These are phyloP conservation scores for Lophiotrema nucula DNA, from an alignment of 495 filamentous ascomycete genomes.

Conservation along the genomic window DNA sequence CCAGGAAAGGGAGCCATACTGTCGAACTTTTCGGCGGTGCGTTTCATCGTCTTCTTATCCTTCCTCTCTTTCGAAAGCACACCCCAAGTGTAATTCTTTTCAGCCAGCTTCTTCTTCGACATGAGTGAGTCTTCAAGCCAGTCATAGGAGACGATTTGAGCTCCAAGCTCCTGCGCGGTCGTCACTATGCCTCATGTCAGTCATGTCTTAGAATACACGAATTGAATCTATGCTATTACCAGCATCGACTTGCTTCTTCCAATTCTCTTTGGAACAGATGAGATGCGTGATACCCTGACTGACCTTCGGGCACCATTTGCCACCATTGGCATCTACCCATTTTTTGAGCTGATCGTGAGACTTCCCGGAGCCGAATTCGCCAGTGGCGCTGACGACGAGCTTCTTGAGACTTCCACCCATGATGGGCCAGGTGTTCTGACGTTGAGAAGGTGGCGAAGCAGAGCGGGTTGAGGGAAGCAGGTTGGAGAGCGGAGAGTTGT, in stretches of 20 bases:
- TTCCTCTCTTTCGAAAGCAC: conserved; percentile 38
- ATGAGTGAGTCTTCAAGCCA: conserved; percentile 60
- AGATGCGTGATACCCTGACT: conserved; percentile 55
- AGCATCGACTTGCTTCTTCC: conserved; percentile 44
- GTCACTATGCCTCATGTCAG: conserved; percentile 1
- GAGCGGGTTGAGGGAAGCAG: neutral
- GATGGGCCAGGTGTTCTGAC: neutral
- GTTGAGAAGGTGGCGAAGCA: neutral
- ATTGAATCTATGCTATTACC: conserved; percentile 42
- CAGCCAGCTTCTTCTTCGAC: conserved; percentile 40
- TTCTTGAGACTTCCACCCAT: conserved; percentile 32
- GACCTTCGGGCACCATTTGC: conserved; percentile 46
- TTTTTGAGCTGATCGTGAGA: conserved; percentile 47
- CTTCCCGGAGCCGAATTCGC: conserved; percentile 45
- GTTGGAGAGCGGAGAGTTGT: neutral
- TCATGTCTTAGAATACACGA: neutral
- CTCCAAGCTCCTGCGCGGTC: conserved; percentile 41
- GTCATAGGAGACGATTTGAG: conserved; percentile 59
- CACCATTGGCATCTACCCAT: conserved; percentile 58
- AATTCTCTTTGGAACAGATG: conserved; percentile 54
- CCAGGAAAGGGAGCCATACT: conserved; percentile 5
- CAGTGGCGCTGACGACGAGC: conserved; percentile 42
- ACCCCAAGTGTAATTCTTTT: conserved; percentile 49
- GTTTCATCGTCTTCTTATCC: conserved; percentile 31
- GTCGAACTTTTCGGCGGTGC: conserved; percentile 14